Evolutionary conservation across 371 early-diverging fungal species (phyloP).

Genomic region (Mycotypha africana): DNA sequence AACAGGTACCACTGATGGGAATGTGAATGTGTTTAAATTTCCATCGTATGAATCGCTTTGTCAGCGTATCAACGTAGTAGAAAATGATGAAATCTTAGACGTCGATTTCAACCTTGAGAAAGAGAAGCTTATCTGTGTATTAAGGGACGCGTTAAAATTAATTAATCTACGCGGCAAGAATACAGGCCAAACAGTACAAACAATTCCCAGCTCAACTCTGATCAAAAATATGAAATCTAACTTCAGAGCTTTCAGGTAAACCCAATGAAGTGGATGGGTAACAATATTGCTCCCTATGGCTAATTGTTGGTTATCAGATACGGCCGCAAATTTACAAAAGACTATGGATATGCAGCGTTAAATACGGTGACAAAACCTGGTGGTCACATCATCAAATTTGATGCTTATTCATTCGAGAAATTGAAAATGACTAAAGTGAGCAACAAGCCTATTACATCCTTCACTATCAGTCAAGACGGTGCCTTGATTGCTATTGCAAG

Average conservation of each 20-base stretch:
- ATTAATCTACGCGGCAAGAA: conserved; percentile 43
- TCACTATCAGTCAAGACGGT: conserved; percentile 49
- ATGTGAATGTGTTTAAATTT: conserved; percentile 49
- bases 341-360: conserved; percentile 33
- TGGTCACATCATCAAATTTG: conserved; percentile 24
- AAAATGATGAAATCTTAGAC: conserved; percentile 55
- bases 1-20: conserved; percentile 63
- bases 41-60: conserved; percentile 29
- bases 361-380: conserved; percentile 23
- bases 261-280: not conserved
- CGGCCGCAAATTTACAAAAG: conserved; percentile 43
- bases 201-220: conserved; percentile 43
- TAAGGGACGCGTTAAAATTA: conserved; percentile 43
- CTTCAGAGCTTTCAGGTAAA: conserved; percentile 50
- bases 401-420: conserved; percentile 36
- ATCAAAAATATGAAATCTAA: conserved; percentile 41
- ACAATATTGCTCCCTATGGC: too few species aligned
- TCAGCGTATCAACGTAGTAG: conserved; percentile 3
- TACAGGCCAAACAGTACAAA: conserved; percentile 50
- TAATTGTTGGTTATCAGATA: conserved; percentile 28
- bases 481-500: conserved; percentile 53
- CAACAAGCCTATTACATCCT: conserved; percentile 36
- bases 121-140: conserved; percentile 41
- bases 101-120: conserved; percentile 55
- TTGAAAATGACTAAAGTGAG: conserved; percentile 15